phyloP scores from a whole-genome alignment of 345 rosid genomes.

The Lepidium aucheri region DNA sequence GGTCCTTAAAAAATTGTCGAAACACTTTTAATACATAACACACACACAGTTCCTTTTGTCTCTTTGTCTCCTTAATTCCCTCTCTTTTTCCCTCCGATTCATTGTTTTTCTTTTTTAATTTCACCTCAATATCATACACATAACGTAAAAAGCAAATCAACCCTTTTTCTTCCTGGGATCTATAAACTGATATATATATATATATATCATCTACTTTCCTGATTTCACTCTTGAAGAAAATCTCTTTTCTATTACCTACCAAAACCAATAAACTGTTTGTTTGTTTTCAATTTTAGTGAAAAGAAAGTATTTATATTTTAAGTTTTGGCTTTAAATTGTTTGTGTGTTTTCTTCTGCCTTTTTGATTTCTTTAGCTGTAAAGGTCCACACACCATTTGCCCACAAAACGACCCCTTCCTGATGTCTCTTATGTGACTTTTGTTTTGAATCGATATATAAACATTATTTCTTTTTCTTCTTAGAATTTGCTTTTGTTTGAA shows the following conservation, averaged over 20 bases:
- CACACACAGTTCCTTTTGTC: constrained; percentile 11
- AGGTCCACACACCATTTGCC: constrained; percentile 22
- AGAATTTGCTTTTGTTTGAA: constrained; percentile 5
- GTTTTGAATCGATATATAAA: constrained; percentile 7
- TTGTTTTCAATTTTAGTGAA: constrained; percentile 11
- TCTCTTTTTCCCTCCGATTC: neutral
- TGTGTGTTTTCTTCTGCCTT: constrained; percentile 2
- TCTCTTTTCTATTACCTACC: neutral
- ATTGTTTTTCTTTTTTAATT: neutral
- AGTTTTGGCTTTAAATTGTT: neutral
- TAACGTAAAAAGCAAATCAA: neutral
- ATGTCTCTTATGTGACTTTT: constrained; percentile 17
- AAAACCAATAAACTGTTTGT: neutral
- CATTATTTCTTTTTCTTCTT: constrained; percentile 7
- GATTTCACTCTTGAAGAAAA: neutral
- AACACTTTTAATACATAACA: neutral
- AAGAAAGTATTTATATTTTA: neutral
- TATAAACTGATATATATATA: neutral
- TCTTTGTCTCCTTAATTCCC: constrained; percentile 26
- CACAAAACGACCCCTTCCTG: constrained; percentile 18
- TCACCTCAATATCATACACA: neutral
- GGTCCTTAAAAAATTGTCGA: neutral
- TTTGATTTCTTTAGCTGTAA: constrained; percentile 26
- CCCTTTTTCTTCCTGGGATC: constrained; percentile 21
- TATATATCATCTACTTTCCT: constrained; percentile 8